A percentile compares a stretch with the other conserved stretches of the same genome.
These are phyloP conservation scores for Populus hybrid DNA, from an alignment of 441 rosid species.

Conservation along the genomic window DNA sequence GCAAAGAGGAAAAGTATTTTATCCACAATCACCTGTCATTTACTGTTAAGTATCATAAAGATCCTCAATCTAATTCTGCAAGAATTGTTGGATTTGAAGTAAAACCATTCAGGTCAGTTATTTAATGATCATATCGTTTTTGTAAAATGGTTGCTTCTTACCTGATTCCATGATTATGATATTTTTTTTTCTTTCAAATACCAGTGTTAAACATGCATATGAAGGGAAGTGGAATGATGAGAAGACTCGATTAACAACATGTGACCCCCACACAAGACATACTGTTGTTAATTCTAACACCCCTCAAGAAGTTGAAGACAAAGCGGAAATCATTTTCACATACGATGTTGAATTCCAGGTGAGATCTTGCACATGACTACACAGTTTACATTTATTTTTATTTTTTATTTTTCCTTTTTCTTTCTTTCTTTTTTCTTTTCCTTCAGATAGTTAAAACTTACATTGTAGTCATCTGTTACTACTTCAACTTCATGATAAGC, in stretches of 20 bases:
- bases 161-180: not conserved
- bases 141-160: not conserved
- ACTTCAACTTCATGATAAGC: not conserved
- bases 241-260: conserved; percentile 65
- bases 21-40: conserved; percentile 82
- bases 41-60: conserved; percentile 74
- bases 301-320: conserved; percentile 86
- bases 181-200: conserved; percentile 9
- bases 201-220: conserved; percentile 77
- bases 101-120: conserved; percentile 74
- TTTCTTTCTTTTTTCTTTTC: too few species aligned
- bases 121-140: not conserved
- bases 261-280: conserved; percentile 85
- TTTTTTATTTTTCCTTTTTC: not conserved
- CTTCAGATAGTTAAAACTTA: not conserved
- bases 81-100: conserved; percentile 96
- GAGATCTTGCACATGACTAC: conserved; percentile 7
- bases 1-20: conserved; percentile 75
- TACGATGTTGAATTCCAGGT: conserved; percentile 93
- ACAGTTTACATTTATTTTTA: not conserved
- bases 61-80: conserved; percentile 51
- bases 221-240: conserved; percentile 71
- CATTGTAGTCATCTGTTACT: not conserved
- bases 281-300: conserved; percentile 66
- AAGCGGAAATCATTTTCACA: conserved; percentile 73